Base-by-base conservation (phyloP, 768 basidiomycete genomes). In the Lactarius evosmus region DNA sequence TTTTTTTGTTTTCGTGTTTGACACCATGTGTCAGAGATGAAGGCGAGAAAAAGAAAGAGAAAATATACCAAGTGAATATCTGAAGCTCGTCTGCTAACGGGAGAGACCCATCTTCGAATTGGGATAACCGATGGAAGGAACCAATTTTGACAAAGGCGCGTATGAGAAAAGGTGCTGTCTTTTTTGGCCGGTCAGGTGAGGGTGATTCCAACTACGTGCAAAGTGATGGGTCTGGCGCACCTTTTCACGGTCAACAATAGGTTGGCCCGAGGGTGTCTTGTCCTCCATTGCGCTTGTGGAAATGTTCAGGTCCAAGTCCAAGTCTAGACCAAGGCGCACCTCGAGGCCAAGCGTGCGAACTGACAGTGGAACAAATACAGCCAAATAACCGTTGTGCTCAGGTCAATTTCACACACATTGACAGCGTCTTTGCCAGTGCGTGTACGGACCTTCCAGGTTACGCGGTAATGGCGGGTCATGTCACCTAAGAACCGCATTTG, bases 71-170 rank as follows among this genome's bases (percentile, higher is more conserved):
- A 7, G 88, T 88, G 69, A 87, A 93, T 36, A 93, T 75, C 70
- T 92, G 90, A 53, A 90, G 87, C 71, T 93, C 91, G 66, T 93
- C 91, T 7, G 86, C 85, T 2, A 86, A 86, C 7, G 91, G 91
- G 3, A 89, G 78, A 2, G 83, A 81, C 0, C 88, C 85, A 63
- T 93, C 89, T 70, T 93, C 89, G 68, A 93, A 93, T 60, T 89
- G 78, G 4, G 78, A 75, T 27, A 91, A 75, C 46, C 88, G 81
- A 72, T 93, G 91, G 72, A 91, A 91, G 40, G 83, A 78, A 22
- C 89, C 89, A 41, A 90, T 83, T 82, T 91, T 93, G 61, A 93
- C 81, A 73, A 93, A 93, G 16, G 90, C 79, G 56, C 91, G 83
- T 38, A 93, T 85, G 59, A 93, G 83, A 74, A 93, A 93, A 7